A percentile compares a stretch with the other conserved stretches of the same genome.
These are phyloP conservation scores for Stephania cephalantha DNA, from an alignment of 164 flowering plant species.

Conservation along the genomic window DNA sequence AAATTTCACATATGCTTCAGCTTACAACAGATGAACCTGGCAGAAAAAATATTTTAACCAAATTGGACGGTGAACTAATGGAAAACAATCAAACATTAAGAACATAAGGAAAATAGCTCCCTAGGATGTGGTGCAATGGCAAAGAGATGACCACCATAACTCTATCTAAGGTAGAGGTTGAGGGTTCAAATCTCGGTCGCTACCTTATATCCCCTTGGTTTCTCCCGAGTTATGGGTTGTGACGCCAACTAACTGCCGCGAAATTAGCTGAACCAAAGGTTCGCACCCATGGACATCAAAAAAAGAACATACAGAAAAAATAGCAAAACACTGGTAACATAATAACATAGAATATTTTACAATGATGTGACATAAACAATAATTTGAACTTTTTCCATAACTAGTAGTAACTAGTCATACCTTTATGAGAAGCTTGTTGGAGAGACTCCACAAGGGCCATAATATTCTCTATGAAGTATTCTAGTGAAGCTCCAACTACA, in stretches of 20 bases:
- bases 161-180: too few species aligned
- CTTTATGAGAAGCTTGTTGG: conserved; percentile 41
- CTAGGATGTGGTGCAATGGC: too few species aligned
- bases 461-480: conserved; percentile 60
- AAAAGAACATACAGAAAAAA: neutral
- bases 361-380: neutral
- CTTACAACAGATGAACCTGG: neutral
- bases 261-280: too few species aligned
- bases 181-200: too few species aligned
- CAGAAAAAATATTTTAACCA: neutral
- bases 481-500: conserved; percentile 64
- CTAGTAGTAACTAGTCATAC: conserved; percentile 30
- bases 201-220: too few species aligned
- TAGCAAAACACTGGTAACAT: neutral
- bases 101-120: too few species aligned
- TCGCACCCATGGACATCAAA: too few species aligned
- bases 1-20: neutral
- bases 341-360: neutral
- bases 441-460: conserved; percentile 72
- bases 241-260: too few species aligned
- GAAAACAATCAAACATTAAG: too few species aligned
- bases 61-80: neutral
- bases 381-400: neutral
- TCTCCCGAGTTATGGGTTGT: too few species aligned
- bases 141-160: too few species aligned